Base-by-base conservation (phyloP, 805 yeast genomes). In the Suhomyces canberraensis region DNA sequence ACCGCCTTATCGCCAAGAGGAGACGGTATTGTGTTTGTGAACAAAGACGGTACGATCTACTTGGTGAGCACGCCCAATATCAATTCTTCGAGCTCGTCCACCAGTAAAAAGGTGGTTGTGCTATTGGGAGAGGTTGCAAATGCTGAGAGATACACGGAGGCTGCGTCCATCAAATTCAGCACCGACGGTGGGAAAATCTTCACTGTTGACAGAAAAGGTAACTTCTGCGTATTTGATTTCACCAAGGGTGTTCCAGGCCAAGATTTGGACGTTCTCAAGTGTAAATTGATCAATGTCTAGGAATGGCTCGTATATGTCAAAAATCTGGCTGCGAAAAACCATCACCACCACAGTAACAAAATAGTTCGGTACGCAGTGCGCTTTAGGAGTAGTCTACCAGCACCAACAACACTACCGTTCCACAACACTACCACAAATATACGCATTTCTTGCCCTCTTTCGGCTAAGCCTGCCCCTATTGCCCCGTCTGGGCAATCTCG, bases 1-100 rank as follows among this genome's bases (percentile, higher is more conserved):
- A 76, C 82, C 39, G 79, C 81, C 16, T 72, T 85, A 1, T 84
- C 95, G 3, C 96, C 96, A 1, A 66, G 95, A 16, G 90, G 93
- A 20, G 95, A 89, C 53, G 82, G 93, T 0, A 70, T 88, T 19
- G 95, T 91, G 2, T 82, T 85, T 47, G 60, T 89, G 15, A 93
- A 84, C 52, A 76, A 85, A 41, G 79, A 78, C 37, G 98, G 98
- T 0, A 66, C 77, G 1, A 80, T 89, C 0, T 87, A 76, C 48
- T 65, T 88, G 26, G 75, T 84, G 58, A 69, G 79, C 9, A 74
- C 86, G 1, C 81, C 84, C 0, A 76, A 72, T 41, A 50, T 54
- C n/a, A 44, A 46, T 27, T 26, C 50, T 7, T 33, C 45, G 5
- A 22, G 48, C 1, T 11, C 36, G 4, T 36, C 48, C 11, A 42